Conservation (phyloP, 2,329 filamentous ascomycete genomes). For the Phaeoacremonium minimum region DNA sequence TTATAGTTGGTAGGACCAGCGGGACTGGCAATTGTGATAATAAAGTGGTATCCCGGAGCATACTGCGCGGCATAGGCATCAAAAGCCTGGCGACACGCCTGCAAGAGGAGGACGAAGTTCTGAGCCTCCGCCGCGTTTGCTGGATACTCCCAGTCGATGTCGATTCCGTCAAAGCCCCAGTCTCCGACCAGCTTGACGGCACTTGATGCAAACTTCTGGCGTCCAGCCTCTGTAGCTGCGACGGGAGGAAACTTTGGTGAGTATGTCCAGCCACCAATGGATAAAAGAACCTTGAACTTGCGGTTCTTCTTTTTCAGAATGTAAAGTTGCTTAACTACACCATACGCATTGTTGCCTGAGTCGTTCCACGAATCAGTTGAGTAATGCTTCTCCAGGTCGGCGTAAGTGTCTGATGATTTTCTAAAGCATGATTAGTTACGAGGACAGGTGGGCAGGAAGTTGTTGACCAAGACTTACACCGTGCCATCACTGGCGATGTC, state of each 20-base stretch:
- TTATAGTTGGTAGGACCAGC: slow-evolving; percentile 38
- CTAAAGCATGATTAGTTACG: too few relatives aligned
- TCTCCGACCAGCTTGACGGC: slow-evolving; percentile 69
- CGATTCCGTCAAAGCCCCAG: slow-evolving; percentile 54
- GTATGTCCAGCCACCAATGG: slow-evolving; percentile 78
- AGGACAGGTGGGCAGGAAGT: too few relatives aligned
- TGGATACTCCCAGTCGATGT: slow-evolving; percentile 56
- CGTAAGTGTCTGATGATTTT: slow-evolving; percentile 54
- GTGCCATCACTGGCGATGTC: slow-evolving; percentile 39
- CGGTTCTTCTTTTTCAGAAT: slow-evolving; percentile 72
- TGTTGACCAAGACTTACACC: slow-evolving; percentile 29
- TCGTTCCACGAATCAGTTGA: slow-evolving; percentile 59
- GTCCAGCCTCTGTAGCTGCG: slow-evolving; percentile 56
- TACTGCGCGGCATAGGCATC: slow-evolving; percentile 19
- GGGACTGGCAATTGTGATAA: slow-evolving; percentile 27
- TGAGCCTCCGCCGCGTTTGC: slow-evolving; percentile 29
- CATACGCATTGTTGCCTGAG: slow-evolving; percentile 63
- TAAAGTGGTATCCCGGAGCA: slow-evolving; percentile 23
- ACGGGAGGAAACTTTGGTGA: slow-evolving; percentile 64
- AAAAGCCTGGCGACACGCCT: slow-evolving; percentile 32
- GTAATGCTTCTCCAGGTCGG: slow-evolving; percentile 67
- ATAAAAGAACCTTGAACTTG: slow-evolving; percentile 73
- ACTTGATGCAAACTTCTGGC: slow-evolving; percentile 61
- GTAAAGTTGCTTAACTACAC: slow-evolving; percentile 73
- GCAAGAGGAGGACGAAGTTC: slow-evolving; percentile 36